Percentiles rank a stretch among this genome's conserved stretches.
Evolutionary conservation across 345 rosid species (phyloP).

Genomic region (Salix purpurea): DNA sequence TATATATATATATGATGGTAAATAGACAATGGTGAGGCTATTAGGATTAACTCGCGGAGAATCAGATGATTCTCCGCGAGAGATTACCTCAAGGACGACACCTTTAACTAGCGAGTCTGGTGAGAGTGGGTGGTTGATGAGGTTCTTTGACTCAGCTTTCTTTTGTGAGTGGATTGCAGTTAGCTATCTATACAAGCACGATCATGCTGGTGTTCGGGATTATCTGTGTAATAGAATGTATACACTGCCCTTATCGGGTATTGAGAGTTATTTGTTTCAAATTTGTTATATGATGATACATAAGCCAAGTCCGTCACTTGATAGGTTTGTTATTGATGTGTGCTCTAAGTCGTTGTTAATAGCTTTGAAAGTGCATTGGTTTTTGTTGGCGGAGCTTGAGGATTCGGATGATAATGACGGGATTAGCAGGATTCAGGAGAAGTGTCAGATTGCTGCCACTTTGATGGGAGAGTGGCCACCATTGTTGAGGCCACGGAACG

Average conservation of each 20-base stretch:
- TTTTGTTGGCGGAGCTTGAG: conserved; percentile 93
- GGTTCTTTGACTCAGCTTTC: conserved; percentile 95
- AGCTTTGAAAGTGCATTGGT: conserved; percentile 97
- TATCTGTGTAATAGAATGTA: conserved; percentile 98
- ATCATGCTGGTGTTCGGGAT: conserved; percentile 88
- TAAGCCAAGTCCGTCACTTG: conserved; percentile 97
- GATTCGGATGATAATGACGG: conserved; percentile 96
- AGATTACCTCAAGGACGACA: conserved; percentile 65
- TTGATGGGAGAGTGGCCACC: conserved; percentile 96
- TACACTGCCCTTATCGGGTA: conserved; percentile 79
- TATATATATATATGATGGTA: conserved; percentile 25
- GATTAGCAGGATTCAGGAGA: conserved; percentile 90
- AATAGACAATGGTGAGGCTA: conserved; percentile 76
- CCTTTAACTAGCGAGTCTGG: conserved; percentile 68
- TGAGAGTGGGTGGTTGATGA: conserved; percentile 94
- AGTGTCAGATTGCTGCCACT: conserved; percentile 96
- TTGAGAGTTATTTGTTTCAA: conserved; percentile 93
- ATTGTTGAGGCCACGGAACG: conserved; percentile 50
- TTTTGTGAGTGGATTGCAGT: conserved; percentile 99
- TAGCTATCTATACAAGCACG: conserved; percentile 97
- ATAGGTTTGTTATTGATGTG: conserved; percentile 89
- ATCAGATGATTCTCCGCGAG: conserved; percentile 78
- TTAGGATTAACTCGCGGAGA: conserved; percentile 75
- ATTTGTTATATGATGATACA: conserved; percentile 93
- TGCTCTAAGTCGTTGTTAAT: conserved; percentile 81